Conservation (phyloP, 1,139 yeast genomes). For the Suhomyces anneliseae region DNA sequence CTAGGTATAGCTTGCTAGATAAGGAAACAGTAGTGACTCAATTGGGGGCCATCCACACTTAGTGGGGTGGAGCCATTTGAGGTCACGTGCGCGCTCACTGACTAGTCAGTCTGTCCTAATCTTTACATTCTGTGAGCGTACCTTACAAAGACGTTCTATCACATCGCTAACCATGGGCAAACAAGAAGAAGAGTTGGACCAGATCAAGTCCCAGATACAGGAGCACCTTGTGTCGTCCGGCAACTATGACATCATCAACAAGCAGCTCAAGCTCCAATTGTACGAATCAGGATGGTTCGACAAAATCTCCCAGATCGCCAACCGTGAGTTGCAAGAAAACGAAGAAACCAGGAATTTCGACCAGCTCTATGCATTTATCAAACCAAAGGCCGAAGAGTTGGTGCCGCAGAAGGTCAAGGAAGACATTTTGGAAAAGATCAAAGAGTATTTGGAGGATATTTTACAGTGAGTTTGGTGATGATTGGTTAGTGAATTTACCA, state of each 20-base stretch:
- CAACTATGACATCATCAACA: constrained; percentile 69
- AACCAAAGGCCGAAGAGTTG: constrained; percentile 65
- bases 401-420: constrained; percentile 67
- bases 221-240: constrained; percentile 75
- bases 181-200: constrained; percentile 45
- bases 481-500: too few relatives aligned
- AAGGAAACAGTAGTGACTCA: too few relatives aligned
- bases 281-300: constrained; percentile 88
- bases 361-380: constrained; percentile 51
- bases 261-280: constrained; percentile 60
- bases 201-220: constrained; percentile 63
- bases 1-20: too few relatives aligned
- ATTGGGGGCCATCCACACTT: not conserved
- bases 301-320: constrained; percentile 61
- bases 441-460: constrained; percentile 58
- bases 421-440: constrained; percentile 59
- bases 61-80: not conserved
- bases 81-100: too few relatives aligned
- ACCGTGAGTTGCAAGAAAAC: constrained; percentile 29
- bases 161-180: constrained; percentile 23
- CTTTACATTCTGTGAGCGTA: too few relatives aligned
- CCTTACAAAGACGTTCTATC: not conserved
- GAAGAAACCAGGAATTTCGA: constrained; percentile 51
- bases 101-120: too few relatives aligned
- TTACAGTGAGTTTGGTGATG: constrained; percentile 24